Evolutionary conservation across 768 basidiomycete genomes (phyloP).

Genomic region (Sarcomyxa edulis): DNA sequence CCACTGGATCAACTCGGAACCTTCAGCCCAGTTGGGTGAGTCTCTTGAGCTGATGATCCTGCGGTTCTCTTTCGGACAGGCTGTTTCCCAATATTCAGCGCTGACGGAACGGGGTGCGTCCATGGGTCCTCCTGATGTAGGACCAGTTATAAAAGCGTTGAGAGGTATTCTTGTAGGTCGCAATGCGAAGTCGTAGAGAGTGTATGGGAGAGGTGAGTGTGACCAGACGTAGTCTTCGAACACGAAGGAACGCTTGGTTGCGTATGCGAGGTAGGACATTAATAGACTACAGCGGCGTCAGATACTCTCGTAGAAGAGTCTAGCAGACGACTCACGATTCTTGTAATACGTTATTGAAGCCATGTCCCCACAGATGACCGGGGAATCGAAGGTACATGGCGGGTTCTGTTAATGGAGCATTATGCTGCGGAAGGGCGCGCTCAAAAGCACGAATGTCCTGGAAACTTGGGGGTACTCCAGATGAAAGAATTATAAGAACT

Average conservation of each 20-base stretch:
- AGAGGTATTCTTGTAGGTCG: constrained; percentile 49
- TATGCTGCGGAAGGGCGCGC: constrained; percentile 32
- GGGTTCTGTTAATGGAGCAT: constrained; percentile 13
- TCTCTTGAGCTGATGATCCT: constrained; percentile 28
- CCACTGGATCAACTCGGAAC: constrained; percentile 39
- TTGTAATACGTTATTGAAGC: constrained; percentile 58
- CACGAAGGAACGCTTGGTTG: constrained; percentile 47
- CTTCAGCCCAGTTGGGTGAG: constrained; percentile 32
- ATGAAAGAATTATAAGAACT: constrained; percentile 22
- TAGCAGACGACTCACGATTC: constrained; percentile 41
- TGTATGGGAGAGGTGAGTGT: constrained; percentile 45
- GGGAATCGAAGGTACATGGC: constrained; percentile 43
- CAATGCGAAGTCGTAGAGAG: constrained; percentile 47
- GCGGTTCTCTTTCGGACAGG: constrained; percentile 36
- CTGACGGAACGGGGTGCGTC: constrained; percentile 32
- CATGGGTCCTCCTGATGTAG: constrained; percentile 44
- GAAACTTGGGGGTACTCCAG: constrained; percentile 35
- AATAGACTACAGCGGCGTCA: constrained; percentile 29
- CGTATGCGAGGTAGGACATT: constrained; percentile 47
- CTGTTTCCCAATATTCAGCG: constrained; percentile 40
- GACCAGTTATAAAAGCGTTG: constrained; percentile 54
- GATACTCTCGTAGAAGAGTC: not conserved
- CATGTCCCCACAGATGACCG: constrained; percentile 54
- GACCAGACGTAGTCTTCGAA: constrained; percentile 66
- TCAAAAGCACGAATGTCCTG: constrained; percentile 29